Evolutionary conservation across 768 basidiomycete genomes (phyloP).

Genomic region (Trametes meyenii): DNA sequence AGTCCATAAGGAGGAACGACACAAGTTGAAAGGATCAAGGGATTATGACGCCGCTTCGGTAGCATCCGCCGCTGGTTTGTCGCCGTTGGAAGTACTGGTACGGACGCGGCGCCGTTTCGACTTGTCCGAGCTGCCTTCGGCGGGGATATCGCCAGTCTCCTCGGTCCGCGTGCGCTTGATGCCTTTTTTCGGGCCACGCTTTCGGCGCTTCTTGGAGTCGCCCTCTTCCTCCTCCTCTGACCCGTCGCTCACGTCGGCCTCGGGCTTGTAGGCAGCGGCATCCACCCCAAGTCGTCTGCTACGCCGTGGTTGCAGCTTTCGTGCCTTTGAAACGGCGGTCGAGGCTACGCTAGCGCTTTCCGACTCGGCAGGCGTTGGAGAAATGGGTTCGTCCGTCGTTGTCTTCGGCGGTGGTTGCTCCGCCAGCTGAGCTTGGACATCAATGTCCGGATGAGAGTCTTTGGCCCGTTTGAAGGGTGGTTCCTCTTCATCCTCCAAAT

Average conservation of each 20-base stretch:
- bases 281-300: slow-evolving; percentile 39
- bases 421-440: neutral
- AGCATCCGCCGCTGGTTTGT: neutral
- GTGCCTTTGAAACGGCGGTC: neutral
- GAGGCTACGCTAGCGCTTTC: neutral
- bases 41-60: neutral
- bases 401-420: neutral
- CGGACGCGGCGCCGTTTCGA: slow-evolving; percentile 12
- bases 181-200: slow-evolving; percentile 10
- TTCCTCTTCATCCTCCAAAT: slow-evolving; percentile 18
- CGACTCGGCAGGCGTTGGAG: neutral
- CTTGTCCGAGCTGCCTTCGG: slow-evolving; percentile 6
- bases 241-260: slow-evolving; percentile 30
- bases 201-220: slow-evolving; percentile 10
- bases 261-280: slow-evolving; percentile 42
- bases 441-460: neutral
- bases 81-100: neutral
- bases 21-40: neutral
- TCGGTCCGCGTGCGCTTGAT: slow-evolving; percentile 17
- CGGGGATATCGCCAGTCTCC: slow-evolving; percentile 1
- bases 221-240: slow-evolving; percentile 31
- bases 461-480: slow-evolving; percentile 12
- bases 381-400: neutral
- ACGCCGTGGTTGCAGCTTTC: slow-evolving; percentile 3
- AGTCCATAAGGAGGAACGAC: neutral